Evolutionary conservation across 106 monocot species (phyloP), one percentile per base, ranked within the genome.

Genomic region (Dendrobium nobile): DNA sequence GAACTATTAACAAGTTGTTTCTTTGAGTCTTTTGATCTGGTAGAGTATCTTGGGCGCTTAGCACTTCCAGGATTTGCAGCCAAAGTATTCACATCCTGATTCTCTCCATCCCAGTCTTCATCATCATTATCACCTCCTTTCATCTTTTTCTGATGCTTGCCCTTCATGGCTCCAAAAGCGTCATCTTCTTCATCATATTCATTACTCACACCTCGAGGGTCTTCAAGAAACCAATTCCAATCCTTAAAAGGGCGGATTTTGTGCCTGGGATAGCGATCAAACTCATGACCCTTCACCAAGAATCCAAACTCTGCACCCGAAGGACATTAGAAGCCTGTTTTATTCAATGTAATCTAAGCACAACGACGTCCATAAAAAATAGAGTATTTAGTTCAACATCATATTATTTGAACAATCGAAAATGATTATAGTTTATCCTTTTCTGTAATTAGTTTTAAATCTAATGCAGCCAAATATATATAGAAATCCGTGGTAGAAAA

Each of bases 41-140:
- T 88, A 24, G 81, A 41, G 77, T 88, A 84, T 45, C 68, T 90
- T 1, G 83, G 56, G 6, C 79, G 77, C 81, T 88, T 88, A 7
- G 37, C 27, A 78, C 56, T 82, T 47, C 77, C 41, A 41, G 42
- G 19, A 77, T 83, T 84, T 40, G 73, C 47, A 22, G 55, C 72
- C 15, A 58, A 2, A 42, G 43, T 77, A 31, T 77, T 81, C 28
- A 82, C 79, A 40, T 88, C 86, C 9, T 83, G 87, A 47, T 80
- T 81, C 45, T 88, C 81, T 33, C 51, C 83, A 31, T 61, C 84
- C 91, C 91, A 91, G 8, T 91, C 88, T 24, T 90, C 90, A 56
- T 87, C 76, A 64, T 77, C 74, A n/a, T 79, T 59, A 42, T 67
- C 82, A 11, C 51, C 75, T n/a, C 47, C 28, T 74, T 74, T 74